Evolutionary conservation across 2,329 filamentous ascomycete species (phyloP).

Genomic region (Paraphaeosphaeria minitans): DNA sequence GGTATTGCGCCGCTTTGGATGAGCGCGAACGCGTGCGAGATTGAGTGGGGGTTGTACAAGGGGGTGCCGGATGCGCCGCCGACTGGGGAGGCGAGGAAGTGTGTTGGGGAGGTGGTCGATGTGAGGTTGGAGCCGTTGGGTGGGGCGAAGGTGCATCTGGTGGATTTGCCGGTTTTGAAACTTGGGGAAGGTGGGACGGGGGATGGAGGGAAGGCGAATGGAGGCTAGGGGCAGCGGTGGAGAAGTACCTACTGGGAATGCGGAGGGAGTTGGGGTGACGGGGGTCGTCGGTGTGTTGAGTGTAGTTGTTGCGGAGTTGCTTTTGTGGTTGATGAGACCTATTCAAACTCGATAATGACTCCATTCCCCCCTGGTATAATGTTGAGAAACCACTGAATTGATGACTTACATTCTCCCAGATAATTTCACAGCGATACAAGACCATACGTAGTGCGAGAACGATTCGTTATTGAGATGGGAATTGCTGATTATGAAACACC

Average conservation of each 20-base stretch:
- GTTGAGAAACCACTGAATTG: too few relatives aligned
- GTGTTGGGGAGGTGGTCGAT: conserved; percentile 15
- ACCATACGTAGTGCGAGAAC: too few relatives aligned
- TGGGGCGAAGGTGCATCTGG: conserved; percentile 45
- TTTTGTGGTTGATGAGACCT: background rate
- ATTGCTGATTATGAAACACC: too few relatives aligned
- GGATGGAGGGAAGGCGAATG: background rate
- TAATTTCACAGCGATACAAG: too few relatives aligned
- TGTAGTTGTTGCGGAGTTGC: background rate
- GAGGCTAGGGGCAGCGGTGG: too few relatives aligned
- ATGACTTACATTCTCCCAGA: too few relatives aligned
- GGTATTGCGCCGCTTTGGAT: conserved; percentile 40
- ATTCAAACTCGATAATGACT: too few relatives aligned
- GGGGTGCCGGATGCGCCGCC: conserved; percentile 39
- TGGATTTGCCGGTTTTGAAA: conserved; percentile 37
- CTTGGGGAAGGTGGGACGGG: background rate
- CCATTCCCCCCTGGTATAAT: too few relatives aligned
- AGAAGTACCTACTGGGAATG: background rate
- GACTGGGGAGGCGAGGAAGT: conserved; percentile 14
- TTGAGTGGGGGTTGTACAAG: conserved; percentile 36
- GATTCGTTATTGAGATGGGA: too few relatives aligned
- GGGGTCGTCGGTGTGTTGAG: background rate
- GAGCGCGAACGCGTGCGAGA: conserved; percentile 38
- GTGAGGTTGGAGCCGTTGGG: conserved; percentile 45
- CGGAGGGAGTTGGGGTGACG: background rate